These are phyloP conservation scores for Euphorbia lathyris DNA, from an alignment of 345 rosid species.

Conservation along the genomic window DNA sequence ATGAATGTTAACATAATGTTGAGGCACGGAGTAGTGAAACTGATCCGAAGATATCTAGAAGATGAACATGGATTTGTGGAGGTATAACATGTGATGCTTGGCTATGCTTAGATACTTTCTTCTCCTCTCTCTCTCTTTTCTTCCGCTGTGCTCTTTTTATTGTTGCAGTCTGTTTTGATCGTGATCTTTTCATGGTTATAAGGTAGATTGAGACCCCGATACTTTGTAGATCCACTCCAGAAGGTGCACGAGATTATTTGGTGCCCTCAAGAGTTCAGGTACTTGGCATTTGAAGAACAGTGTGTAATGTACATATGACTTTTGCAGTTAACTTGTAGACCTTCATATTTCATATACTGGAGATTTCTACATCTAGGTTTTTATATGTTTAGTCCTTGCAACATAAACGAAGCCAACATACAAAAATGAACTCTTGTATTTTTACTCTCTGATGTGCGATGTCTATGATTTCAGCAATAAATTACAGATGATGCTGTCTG, in stretches of 20 bases:
- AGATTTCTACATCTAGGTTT: background rate
- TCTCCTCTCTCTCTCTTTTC: background rate
- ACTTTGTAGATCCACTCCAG: slow-evolving; percentile 95
- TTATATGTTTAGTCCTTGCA: background rate
- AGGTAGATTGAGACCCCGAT: slow-evolving; percentile 97
- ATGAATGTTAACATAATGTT: slow-evolving; percentile 71
- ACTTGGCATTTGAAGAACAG: slow-evolving; percentile 17
- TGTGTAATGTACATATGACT: background rate
- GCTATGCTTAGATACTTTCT: background rate
- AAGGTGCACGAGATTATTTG: slow-evolving; percentile 95
- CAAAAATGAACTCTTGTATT: background rate
- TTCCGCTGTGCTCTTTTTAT: background rate
- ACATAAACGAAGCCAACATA: background rate
- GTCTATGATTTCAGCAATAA: background rate
- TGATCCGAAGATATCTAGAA: slow-evolving; percentile 79
- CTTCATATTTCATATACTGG: background rate
- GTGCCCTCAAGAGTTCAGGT: slow-evolving; percentile 99
- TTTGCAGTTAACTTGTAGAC: background rate
- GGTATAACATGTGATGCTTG: slow-evolving; percentile 36
- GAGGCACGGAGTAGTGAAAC: slow-evolving; percentile 88
- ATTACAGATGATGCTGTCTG: too few relatives aligned
- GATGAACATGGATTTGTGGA: slow-evolving; percentile 86
- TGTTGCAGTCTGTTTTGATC: slow-evolving; percentile 28
- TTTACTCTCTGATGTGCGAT: background rate
- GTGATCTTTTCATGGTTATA: slow-evolving; percentile 43